Conservation (phyloP, 192 early-diverging fungal genomes). For the Phlyctochytrium bullatum region DNA sequence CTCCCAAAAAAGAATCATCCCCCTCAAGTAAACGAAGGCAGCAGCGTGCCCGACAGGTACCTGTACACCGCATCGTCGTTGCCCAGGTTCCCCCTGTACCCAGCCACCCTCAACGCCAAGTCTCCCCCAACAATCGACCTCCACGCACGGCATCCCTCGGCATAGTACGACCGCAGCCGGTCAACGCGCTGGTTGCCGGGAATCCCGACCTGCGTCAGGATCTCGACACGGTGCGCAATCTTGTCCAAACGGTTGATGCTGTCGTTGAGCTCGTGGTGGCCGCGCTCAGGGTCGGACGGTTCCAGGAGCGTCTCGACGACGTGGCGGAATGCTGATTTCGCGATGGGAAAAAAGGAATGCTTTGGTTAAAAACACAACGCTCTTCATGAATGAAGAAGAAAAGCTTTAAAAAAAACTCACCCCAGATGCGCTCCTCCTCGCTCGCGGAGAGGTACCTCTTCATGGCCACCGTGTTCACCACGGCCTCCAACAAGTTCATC, state of each 20-base stretch:
- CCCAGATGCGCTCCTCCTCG: slow-evolving; percentile 14
- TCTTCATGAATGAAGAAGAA: neutral
- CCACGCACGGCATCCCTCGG: slow-evolving; percentile 17
- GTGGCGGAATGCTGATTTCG: slow-evolving; percentile 13
- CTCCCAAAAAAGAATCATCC: too few species aligned
- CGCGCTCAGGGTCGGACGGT: neutral
- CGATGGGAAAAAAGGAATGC: neutral
- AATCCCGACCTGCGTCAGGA: slow-evolving; percentile 17
- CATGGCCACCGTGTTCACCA: slow-evolving; percentile 9
- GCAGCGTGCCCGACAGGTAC: neutral
- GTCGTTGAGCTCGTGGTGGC: neutral
- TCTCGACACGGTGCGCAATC: slow-evolving; percentile 18
- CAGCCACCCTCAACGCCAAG: slow-evolving; percentile 16
- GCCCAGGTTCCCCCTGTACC: slow-evolving; percentile 16
- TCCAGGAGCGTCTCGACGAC: slow-evolving; percentile 10
- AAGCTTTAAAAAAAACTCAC: neutral
- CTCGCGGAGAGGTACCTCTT: slow-evolving; percentile 20
- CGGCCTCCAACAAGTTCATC: neutral
- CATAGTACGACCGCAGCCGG: slow-evolving; percentile 14
- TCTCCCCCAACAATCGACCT: slow-evolving; percentile 16
- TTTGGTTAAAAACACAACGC: neutral
- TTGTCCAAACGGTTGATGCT: slow-evolving; percentile 10
- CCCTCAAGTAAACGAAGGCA: slow-evolving; percentile 3
- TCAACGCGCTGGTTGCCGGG: slow-evolving; percentile 10
- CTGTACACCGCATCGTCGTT: slow-evolving; percentile 17